Conservation (phyloP, 345 rosid genomes). For the Aquilaria yunnanensis region DNA sequence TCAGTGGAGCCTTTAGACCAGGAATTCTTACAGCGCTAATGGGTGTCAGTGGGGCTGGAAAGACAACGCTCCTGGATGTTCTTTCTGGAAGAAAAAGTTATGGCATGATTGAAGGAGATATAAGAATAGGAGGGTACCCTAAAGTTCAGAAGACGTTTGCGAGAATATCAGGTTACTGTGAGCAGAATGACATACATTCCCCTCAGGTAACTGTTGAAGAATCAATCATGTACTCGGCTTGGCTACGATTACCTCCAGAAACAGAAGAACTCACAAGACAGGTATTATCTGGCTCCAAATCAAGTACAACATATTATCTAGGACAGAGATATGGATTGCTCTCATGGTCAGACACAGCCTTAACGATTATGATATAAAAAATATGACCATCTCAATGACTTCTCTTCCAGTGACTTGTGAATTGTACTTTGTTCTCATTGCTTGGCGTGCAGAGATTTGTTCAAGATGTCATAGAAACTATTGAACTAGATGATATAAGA, state of each 20-base stretch:
- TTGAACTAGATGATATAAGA: conserved; percentile 9
- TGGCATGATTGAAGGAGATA: conserved; percentile 47
- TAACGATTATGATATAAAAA: too few species aligned
- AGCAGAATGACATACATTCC: conserved; percentile 63
- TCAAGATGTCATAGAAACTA: conserved; percentile 11
- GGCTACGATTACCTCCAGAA: conserved; percentile 39
- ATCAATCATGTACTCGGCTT: conserved; percentile 52
- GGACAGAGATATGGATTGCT: too few species aligned
- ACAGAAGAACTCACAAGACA: conserved; percentile 26
- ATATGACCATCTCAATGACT: neutral
- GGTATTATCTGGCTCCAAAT: conserved; percentile 13
- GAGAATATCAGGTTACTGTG: conserved; percentile 61
- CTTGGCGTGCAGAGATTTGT: conserved; percentile 6
- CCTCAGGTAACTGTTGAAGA: conserved; percentile 55
- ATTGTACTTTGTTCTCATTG: neutral
- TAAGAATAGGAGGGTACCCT: conserved; percentile 46
- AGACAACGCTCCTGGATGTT: conserved; percentile 66
- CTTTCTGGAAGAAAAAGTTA: conserved; percentile 59
- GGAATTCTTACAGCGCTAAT: conserved; percentile 62
- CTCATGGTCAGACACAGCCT: neutral
- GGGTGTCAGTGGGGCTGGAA: conserved; percentile 75
- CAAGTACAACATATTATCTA: too few species aligned
- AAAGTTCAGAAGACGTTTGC: conserved; percentile 61
- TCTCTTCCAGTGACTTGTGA: neutral
- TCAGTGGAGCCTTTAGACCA: conserved; percentile 54